Conservation (phyloP, 2,329 filamentous ascomycete genomes). For the Pseudocercospora pini-densiflorae region DNA sequence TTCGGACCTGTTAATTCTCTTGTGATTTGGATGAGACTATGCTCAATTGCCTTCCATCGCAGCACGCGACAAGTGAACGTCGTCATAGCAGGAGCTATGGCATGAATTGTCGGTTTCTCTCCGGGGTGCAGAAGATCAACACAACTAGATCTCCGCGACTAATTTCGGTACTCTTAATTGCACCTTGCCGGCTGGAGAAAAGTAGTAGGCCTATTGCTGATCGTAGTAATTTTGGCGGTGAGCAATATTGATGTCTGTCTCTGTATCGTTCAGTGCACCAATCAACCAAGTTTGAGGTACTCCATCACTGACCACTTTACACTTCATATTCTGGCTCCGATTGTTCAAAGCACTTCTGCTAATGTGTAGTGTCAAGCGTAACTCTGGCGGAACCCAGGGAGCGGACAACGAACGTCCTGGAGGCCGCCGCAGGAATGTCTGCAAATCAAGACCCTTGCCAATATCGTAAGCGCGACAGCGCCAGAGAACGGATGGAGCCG, state of each 20-base stretch:
- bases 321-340: neutral
- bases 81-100: conserved; percentile 1
- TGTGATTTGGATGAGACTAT: neutral
- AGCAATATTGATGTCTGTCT: neutral
- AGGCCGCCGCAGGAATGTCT: neutral
- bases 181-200: neutral
- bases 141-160: neutral
- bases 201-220: neutral
- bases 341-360: neutral
- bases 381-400: neutral
- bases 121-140: neutral
- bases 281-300: neutral
- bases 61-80: neutral
- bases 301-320: neutral
- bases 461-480: neutral
- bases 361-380: neutral
- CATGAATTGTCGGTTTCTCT: neutral
- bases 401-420: neutral
- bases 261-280: neutral
- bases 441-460: neutral
- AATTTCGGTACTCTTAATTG: conserved; percentile 1
- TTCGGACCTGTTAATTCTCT: neutral
- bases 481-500: neutral
- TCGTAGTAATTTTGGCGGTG: neutral
- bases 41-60: neutral